Evolutionary conservation across 2,329 filamentous ascomycete species (phyloP).

Genomic region (Sphaerulina musiva): DNA sequence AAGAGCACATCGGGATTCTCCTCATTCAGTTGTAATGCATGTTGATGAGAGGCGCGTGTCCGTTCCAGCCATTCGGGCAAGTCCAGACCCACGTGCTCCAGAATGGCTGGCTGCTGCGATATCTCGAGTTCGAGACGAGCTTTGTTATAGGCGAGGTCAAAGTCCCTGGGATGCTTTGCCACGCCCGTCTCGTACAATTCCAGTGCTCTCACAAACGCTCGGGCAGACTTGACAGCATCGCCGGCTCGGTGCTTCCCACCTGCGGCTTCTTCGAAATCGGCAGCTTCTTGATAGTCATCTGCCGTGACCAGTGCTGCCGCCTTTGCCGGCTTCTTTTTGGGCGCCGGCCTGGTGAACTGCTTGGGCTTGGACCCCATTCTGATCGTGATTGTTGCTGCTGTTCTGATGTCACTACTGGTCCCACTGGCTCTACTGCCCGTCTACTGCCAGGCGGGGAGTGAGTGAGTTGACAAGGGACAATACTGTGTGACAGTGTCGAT

Average conservation of each 20-base stretch:
- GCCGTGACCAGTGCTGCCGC: slow-evolving; percentile 47
- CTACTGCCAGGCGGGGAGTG: too few relatives aligned
- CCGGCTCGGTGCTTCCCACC: slow-evolving; percentile 70
- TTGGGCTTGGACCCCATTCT: slow-evolving; percentile 29
- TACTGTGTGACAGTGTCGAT: not conserved
- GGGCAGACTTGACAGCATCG: slow-evolving; percentile 58
- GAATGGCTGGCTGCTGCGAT: slow-evolving; percentile 58
- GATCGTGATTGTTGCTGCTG: not conserved
- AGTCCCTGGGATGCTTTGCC: slow-evolving; percentile 52
- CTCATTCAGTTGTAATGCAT: slow-evolving; percentile 53
- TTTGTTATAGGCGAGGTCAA: slow-evolving; percentile 73
- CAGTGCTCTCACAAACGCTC: slow-evolving; percentile 59
- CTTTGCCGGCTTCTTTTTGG: slow-evolving; percentile 38
- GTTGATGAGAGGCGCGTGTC: slow-evolving; percentile 58
- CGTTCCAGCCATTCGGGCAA: slow-evolving; percentile 51
- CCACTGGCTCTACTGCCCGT: too few relatives aligned
- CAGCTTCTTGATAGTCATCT: slow-evolving; percentile 62
- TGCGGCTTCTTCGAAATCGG: slow-evolving; percentile 63
- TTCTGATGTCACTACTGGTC: too few relatives aligned
- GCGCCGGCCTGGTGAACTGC: slow-evolving; percentile 27
- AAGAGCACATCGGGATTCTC: slow-evolving; percentile 63
- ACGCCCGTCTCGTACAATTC: slow-evolving; percentile 61
- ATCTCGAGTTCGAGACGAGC: slow-evolving; percentile 64
- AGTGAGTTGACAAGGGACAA: not conserved
- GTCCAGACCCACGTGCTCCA: slow-evolving; percentile 51